Percentiles rank a stretch among this genome's conserved stretches.
Conservation (phyloP, 225 moss, liverwort and hornwort genomes). For the Marchantia polymorpha region DNA sequence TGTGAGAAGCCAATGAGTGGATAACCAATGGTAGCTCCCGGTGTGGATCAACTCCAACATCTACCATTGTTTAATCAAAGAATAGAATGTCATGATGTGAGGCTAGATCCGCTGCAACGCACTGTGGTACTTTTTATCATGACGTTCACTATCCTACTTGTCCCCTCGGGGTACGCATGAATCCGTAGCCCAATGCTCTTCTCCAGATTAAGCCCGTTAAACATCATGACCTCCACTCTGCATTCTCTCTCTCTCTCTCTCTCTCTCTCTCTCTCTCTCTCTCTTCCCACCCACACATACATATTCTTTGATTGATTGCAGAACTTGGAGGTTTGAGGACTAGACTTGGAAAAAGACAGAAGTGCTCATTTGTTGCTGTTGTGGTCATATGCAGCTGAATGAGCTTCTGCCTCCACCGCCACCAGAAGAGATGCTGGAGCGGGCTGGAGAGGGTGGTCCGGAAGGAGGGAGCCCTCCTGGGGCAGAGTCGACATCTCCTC, state of each 20-base stretch:
- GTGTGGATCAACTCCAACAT: background rate
- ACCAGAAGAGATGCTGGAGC: conserved; percentile 2
- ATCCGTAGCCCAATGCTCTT: background rate
- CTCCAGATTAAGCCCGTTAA: background rate
- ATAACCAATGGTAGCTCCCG: background rate
- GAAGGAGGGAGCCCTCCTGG: conserved; percentile 7
- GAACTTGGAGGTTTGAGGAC: no score
- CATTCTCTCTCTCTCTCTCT: no score
- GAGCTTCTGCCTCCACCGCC: conserved; percentile 44
- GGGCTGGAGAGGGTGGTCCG: background rate
- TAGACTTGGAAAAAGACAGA: no score
- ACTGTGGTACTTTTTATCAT: background rate
- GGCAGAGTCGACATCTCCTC: conserved; percentile 12
- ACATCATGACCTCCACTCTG: background rate
- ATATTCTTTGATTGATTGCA: no score
- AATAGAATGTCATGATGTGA: background rate
- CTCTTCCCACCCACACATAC: no score
- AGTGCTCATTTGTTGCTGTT: background rate
- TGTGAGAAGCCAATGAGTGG: background rate
- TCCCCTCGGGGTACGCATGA: background rate
- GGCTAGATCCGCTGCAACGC: background rate
- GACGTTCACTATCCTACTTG: background rate
- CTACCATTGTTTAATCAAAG: background rate
- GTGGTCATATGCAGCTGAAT: conserved; percentile 30
- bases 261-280: no score